Conservation (phyloP, 495 filamentous ascomycete species). For the Daldinia grandis region DNA sequence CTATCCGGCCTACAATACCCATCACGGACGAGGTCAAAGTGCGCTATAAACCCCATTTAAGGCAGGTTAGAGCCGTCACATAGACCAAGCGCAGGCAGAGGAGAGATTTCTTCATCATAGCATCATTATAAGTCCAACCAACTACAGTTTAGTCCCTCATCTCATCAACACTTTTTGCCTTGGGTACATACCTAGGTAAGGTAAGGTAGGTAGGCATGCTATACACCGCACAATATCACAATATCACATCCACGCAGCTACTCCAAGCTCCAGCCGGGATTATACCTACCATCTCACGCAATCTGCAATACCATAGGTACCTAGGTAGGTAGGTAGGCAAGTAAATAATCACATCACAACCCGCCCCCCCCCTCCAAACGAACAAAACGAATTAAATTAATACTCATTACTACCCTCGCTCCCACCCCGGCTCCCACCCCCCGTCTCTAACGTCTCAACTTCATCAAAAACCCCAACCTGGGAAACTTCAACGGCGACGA, state of each 20-base stretch:
- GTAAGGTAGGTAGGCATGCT: no score
- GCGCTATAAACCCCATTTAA: neutral
- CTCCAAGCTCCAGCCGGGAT: no score
- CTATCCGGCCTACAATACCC: neutral
- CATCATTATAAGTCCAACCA: neutral
- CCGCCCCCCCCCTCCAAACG: neutral
- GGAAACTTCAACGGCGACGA: conserved; percentile 30
- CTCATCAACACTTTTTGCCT: no score
- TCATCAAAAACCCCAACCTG: conserved; percentile 40
- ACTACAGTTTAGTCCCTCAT: no score
- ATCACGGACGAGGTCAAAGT: neutral
- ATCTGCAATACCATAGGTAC: no score
- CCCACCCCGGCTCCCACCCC: neutral
- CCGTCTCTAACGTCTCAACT: conserved; percentile 41
- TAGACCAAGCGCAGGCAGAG: neutral
- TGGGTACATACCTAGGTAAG: no score
- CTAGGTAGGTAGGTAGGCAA: no score
- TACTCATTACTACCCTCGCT: neutral
- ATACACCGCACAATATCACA: no score
- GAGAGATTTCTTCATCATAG: neutral
- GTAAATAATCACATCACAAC: neutral
- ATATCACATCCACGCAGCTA: no score
- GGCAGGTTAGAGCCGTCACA: neutral
- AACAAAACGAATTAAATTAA: conserved; percentile 1
- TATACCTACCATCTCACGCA: no score